phyloP scores from a whole-genome alignment of 768 basidiomycete genomes.

The Royoungia palumana region DNA sequence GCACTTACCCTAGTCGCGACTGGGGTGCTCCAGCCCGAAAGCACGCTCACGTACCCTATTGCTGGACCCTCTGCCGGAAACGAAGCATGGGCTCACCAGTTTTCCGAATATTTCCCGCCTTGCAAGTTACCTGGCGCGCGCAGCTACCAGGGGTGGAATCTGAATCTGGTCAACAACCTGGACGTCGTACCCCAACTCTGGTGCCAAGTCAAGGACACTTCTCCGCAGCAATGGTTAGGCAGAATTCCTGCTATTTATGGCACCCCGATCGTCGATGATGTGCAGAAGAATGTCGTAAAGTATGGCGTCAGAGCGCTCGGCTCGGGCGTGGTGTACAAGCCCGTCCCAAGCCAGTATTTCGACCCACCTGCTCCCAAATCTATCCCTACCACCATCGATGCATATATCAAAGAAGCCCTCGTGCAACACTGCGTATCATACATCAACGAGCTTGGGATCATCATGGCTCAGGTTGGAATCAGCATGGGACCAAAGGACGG shows the following conservation, averaged over 20 bases:
- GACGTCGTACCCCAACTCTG: conserved; percentile 16
- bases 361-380: not conserved
- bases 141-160: conserved; percentile 16
- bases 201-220: not conserved
- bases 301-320: not conserved
- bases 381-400: not conserved
- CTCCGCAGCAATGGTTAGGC: conserved; percentile 8
- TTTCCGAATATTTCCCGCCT: not conserved
- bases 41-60: conserved; percentile 1
- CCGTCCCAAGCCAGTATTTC: conserved; percentile 9
- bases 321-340: conserved; percentile 4
- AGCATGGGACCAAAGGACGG: too few species aligned
- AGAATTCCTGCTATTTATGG: conserved; percentile 16
- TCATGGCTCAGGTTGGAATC: too few species aligned
- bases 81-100: conserved; percentile 1
- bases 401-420: not conserved
- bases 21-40: not conserved
- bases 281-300: not conserved
- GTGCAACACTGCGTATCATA: too few species aligned
- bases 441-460: too few species aligned
- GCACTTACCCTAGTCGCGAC: conserved; percentile 9
- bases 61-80: conserved; percentile 8
- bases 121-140: not conserved
- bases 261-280: not conserved
- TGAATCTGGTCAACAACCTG: conserved; percentile 15